Evolutionary conservation across 345 rosid species (phyloP), one percentile per base, ranked within the genome.

Genomic region (Eucalyptus paniculata): DNA sequence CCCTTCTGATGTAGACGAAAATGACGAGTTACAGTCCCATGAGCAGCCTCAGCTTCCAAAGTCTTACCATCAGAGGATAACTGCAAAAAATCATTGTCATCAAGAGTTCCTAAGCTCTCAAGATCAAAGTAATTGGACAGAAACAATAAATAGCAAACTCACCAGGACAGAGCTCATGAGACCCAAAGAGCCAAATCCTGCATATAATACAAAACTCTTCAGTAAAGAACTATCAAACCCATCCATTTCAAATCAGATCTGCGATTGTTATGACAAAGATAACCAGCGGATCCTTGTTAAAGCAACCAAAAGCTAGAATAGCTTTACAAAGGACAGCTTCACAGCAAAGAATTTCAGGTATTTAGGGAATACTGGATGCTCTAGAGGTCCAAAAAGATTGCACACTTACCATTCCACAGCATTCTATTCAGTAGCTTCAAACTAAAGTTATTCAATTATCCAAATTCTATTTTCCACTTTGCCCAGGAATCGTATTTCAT

Each of bases 121-220:
- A 54, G 15, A 54, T 54, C 60, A 87, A 34, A 50, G 32, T 49
- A 62, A 45, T 58, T 50, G 26, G 45, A 50, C 15, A 44, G 34
- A 42, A 51, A 49, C 45, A 77, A 56, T 23, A 40, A 50, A 80
- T 34, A 88, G 87, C 77, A 77, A 86, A 94, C 98, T 88, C 72
- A 96, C 99, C 99, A 98, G 91, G 65, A 98, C 97, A 10, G 99
- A 98, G 87, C 96, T 94, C 99, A 98, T 98, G 90, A 98, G 98
- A 88, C 99, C 99, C 93, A 98, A 91, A 44, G 99, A 97, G 87
- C 99, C 99, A 94, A 96, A 98, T 90, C 99, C 99, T 98, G 94
- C 93, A 93, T 42, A 47, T 72, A 44, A 80, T 87, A 90, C 51
- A 89, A 89, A 16, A 23, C 26, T 40, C 85, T 77, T 77, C 85